phyloP scores from a whole-genome alignment of 345 rosid genomes.

The Syzygium jambos region DNA sequence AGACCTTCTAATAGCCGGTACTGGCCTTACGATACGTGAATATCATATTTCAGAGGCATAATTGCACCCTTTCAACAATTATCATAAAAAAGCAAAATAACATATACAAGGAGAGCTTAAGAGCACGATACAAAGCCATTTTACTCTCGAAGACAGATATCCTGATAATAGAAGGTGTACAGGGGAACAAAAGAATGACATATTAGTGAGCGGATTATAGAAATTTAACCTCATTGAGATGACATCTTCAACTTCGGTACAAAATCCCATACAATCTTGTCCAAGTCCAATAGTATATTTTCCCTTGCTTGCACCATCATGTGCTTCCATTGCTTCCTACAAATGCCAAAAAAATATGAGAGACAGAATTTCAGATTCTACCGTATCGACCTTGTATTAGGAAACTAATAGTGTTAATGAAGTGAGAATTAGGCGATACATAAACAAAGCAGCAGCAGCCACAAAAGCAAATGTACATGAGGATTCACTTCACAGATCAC shows the following conservation, averaged over 20 bases:
- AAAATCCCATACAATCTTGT: constrained; percentile 95
- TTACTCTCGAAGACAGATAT: neutral
- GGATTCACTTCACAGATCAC: neutral
- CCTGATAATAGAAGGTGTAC: neutral
- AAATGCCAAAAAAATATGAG: neutral
- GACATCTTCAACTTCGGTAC: constrained; percentile 98
- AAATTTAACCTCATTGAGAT: constrained; percentile 85
- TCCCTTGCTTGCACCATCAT: constrained; percentile 97
- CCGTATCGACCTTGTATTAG: neutral
- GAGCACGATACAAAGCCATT: neutral
- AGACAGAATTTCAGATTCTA: neutral
- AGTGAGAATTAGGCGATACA: neutral
- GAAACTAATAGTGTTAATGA: neutral
- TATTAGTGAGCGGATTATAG: neutral
- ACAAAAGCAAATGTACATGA: neutral
- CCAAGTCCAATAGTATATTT: constrained; percentile 99
- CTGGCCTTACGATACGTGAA: neutral
- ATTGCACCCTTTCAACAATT: neutral
- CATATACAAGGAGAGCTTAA: neutral
- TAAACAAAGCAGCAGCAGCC: neutral
- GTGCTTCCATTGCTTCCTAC: constrained; percentile 86
- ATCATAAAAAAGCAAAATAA: neutral
- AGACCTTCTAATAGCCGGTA: neutral
- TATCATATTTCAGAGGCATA: neutral
- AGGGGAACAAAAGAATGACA: neutral